Evolutionary conservation across 805 yeast genomes (phyloP), one percentile per base, ranked within the genome.

Genomic region (Phaffomyces thermotolerans): DNA sequence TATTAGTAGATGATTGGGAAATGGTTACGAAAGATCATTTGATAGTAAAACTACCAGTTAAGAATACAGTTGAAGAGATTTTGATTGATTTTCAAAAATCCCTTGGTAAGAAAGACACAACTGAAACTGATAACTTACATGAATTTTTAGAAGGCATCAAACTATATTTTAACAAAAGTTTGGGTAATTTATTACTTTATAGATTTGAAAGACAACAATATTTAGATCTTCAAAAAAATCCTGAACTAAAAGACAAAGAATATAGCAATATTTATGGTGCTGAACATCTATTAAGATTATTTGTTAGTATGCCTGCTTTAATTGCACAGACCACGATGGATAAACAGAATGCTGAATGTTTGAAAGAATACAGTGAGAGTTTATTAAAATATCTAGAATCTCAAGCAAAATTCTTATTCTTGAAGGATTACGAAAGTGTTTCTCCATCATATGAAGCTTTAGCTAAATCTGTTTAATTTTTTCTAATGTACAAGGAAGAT

Each of bases 1-100:
- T 80, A 4, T 66, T 91, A 33, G 95, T 90, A 1, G 89, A 87
- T 60, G 98, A 91, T 66, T 91, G 98, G 99, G 96, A 91, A 62
- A 71, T 70, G 52, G 73, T 91, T 30, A 89, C 98, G 1, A 85
- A 84, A 53, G 85, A 88, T 52, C 81, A 82, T 41, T 78, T 80
- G 59, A 62, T 88, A 36, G 75, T 86, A 4, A 64, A 73, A 23
- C 60, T 90, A 35, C 96, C 96, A 1, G 68, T 77, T 14, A 63
- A 62, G 31, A 69, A 69, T 3, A 72, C 76, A 0, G 84, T 84
- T 1, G 65, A 69, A 1, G 67, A 64, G 3, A 73, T 88, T 3
- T 59, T 91, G 8, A 52, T 61, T 10, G 71, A 72, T n/a, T 91
- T 79, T 60, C 59, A 66, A 36, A 56, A 58, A 3, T 51, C 45